Percentiles rank a stretch among this genome's conserved stretches.
Evolutionary conservation across 768 basidiomycete genomes (phyloP).

Genomic region (Coprinellus aureogranulatus): DNA sequence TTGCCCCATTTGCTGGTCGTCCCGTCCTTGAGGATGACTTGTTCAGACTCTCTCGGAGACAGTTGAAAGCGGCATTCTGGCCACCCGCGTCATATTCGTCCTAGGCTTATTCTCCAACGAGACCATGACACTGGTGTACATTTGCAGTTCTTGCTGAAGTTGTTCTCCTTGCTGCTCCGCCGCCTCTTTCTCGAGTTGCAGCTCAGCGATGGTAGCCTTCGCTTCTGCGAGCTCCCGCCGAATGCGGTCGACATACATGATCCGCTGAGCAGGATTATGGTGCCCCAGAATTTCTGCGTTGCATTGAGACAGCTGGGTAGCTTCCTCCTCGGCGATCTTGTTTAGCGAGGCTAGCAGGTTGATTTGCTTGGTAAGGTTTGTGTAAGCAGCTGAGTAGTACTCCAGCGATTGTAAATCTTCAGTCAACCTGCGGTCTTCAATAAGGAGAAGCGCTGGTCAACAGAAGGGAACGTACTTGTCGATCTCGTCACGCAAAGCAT

Average conservation of each 20-base stretch:
- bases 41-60: constrained; percentile 42
- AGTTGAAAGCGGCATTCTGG: constrained; percentile 45
- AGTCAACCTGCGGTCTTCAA: constrained; percentile 30
- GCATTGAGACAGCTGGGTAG: constrained; percentile 68
- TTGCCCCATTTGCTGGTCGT: constrained; percentile 3
- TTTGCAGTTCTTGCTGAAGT: constrained; percentile 52
- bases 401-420: constrained; percentile 58
- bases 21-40: constrained; percentile 1
- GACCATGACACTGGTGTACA: constrained; percentile 60
- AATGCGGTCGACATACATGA: constrained; percentile 83
- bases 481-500: constrained; percentile 64
- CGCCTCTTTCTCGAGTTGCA: constrained; percentile 49
- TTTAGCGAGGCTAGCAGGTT: constrained; percentile 65
- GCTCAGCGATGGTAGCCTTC: constrained; percentile 58
- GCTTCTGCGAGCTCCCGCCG: constrained; percentile 75
- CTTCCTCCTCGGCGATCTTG: constrained; percentile 77
- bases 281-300: constrained; percentile 87
- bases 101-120: constrained; percentile 50
- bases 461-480: constrained; percentile 43
- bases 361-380: constrained; percentile 60
- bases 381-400: constrained; percentile 71
- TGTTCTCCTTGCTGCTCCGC: constrained; percentile 40
- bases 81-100: constrained; percentile 51
- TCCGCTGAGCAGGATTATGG: constrained; percentile 79
- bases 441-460: not conserved